Conservation (phyloP, 257 asterid genomes). For the Penstemon eatonii region DNA sequence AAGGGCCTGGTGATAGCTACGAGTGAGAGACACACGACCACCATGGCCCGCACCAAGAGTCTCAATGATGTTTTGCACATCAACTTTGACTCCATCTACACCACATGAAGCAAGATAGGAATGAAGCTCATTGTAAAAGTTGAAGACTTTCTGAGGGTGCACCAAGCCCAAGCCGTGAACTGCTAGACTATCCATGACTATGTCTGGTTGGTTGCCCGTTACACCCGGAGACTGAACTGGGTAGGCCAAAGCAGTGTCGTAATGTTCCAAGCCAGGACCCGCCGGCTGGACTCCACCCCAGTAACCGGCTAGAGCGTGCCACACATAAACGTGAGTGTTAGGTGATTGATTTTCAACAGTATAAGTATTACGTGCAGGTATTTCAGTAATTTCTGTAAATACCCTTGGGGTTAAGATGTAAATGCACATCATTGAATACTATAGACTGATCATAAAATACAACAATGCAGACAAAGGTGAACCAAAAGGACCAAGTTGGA, state of each 20-base stretch:
- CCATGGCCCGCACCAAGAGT: conserved; percentile 99
- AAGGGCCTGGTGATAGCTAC: conserved; percentile 87
- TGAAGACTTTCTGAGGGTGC: conserved; percentile 83
- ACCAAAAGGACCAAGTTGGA: conserved; percentile 12
- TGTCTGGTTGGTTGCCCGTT: conserved; percentile 90
- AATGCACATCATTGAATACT: background rate
- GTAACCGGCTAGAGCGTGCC: conserved; percentile 97
- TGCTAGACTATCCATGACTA: conserved; percentile 96
- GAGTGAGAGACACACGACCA: conserved; percentile 89
- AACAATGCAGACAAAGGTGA: background rate
- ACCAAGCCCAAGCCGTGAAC: conserved; percentile 92
- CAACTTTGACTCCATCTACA: conserved; percentile 96
- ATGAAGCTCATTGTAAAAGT: conserved; percentile 91
- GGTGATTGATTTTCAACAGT: too few relatives aligned
- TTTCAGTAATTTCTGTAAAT: too few relatives aligned
- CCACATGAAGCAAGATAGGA: conserved; percentile 93
- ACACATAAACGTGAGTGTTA: conserved; percentile 46
- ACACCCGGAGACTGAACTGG: conserved; percentile 95
- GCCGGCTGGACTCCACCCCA: conserved; percentile 98
- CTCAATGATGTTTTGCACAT: conserved; percentile 94
- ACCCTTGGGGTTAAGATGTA: background rate
- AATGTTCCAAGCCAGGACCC: conserved; percentile 86
- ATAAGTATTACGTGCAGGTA: too few relatives aligned
- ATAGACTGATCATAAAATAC: background rate
- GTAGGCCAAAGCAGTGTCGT: conserved; percentile 76